Evolutionary conservation across 305 asterid genomes (phyloP).

Genomic region (Fraxinus dipetala): DNA sequence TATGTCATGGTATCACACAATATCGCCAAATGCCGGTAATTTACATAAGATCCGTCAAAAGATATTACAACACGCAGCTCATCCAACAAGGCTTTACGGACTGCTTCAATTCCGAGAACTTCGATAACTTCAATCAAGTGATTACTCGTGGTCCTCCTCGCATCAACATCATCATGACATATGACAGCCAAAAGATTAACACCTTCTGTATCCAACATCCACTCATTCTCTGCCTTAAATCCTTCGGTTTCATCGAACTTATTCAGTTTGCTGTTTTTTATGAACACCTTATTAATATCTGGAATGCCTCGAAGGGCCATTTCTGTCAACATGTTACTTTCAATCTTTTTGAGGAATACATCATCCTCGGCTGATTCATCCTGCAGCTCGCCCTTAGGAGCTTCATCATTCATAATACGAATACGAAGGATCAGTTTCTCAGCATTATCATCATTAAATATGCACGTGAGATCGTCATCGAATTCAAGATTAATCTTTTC

Average conservation of each 20-base stretch:
- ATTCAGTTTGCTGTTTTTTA: slow-evolving; percentile 71
- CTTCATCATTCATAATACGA: slow-evolving; percentile 98
- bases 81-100: slow-evolving; percentile 81
- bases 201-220: slow-evolving; percentile 99
- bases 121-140: slow-evolving; percentile 95
- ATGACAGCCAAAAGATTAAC: slow-evolving; percentile 92
- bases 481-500: slow-evolving; percentile 87
- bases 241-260: slow-evolving; percentile 78
- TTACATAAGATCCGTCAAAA: slow-evolving; percentile 94
- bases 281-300: slow-evolving; percentile 91
- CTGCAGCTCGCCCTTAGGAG: slow-evolving; percentile 80
- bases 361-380: slow-evolving; percentile 98
- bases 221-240: slow-evolving; percentile 86
- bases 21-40: slow-evolving; percentile 89
- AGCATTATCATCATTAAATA: slow-evolving; percentile 94
- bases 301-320: slow-evolving; percentile 99
- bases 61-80: slow-evolving; percentile 96
- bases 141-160: slow-evolving; percentile 89
- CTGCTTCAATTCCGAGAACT: slow-evolving; percentile 98
- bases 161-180: slow-evolving; percentile 91
- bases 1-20: slow-evolving; percentile 97
- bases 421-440: slow-evolving; percentile 94
- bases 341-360: slow-evolving; percentile 93
- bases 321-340: slow-evolving; percentile 96
- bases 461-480: slow-evolving; percentile 85